Base-by-base conservation (phyloP, 208 protist species). In the Leishmania major region DNA sequence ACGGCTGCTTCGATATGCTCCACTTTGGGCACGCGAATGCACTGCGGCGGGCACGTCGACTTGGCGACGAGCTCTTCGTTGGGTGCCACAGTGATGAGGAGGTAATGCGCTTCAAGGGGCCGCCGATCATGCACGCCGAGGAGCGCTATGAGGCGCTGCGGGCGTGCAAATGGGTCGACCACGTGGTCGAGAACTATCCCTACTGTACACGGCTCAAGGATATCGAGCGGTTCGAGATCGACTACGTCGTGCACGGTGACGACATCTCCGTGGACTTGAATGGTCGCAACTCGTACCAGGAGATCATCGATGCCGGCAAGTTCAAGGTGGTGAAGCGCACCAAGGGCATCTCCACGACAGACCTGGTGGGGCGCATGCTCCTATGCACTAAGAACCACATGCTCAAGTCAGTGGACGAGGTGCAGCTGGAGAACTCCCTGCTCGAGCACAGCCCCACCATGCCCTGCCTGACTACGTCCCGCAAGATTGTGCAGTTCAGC, bases 101-200 rank as follows among this genome's bases (percentile, higher is more conserved):
- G 84, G 99, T 99, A 78, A 85, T 91, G 59, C 92, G 87, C 35
- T 95, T 99, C 90, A 99, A 99, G 85, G 93, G 94, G 0, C 98
- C 98, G 25, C 97, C 99, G 25, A 98, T 99, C 51, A 99, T 99
- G 97, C 98, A 93, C 75, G 96, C 98, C 59, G 90, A 99, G 74
- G 99, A 99, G 88, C 90, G 95, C 66, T 98, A 98, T 82, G 94
- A 92, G 59, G 96, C 96, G 22, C 98, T 99, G 40, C 84, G 90
- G 67, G 97, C 98, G 31, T 99, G 98, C 89, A 99, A 99, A 89
- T 99, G 99, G 99, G 99, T 99, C 0, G 94, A 99, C 87, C 97
- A 99, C 86, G 98, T 99, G 7, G 91, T 99, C 45, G 93, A 97
- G 80, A 97, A 98, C 80, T 96, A 94, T 57, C 98, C 98, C 15